Evolutionary conservation across 2,329 filamentous ascomycete genomes (phyloP).

Genomic region (Fusarium sarcochroum): DNA sequence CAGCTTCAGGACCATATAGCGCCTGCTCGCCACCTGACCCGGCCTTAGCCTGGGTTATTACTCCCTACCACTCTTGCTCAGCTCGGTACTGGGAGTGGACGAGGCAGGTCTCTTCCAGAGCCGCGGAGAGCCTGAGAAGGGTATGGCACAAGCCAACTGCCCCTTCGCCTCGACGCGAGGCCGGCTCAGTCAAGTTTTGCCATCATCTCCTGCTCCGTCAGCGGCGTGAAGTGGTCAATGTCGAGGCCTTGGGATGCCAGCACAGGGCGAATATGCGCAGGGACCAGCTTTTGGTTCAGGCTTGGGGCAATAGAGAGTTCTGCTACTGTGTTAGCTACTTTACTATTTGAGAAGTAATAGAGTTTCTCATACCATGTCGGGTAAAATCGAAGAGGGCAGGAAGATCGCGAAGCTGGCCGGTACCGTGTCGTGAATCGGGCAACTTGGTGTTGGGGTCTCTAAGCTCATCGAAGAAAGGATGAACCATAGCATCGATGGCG

Average conservation of each 20-base stretch:
- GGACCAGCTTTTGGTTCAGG: conserved; percentile 90
- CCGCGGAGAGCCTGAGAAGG: conserved; percentile 49
- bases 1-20: conserved; percentile 50
- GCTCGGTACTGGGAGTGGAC: conserved; percentile 50
- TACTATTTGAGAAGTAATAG: background rate
- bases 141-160: conserved; percentile 53
- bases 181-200: conserved; percentile 89
- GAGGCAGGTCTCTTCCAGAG: conserved; percentile 50
- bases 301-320: conserved; percentile 96
- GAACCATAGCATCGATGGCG: conserved; percentile 96
- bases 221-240: conserved; percentile 91
- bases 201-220: conserved; percentile 97
- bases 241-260: conserved; percentile 86
- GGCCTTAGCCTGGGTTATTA: conserved; percentile 49
- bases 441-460: conserved; percentile 91
- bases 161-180: conserved; percentile 46
- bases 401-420: conserved; percentile 83
- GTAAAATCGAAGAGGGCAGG: conserved; percentile 94
- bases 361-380: conserved; percentile 80
- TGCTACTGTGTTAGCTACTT: conserved; percentile 55
- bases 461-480: conserved; percentile 98
- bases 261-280: conserved; percentile 81
- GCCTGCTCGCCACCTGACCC: conserved; percentile 48
- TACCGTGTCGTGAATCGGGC: conserved; percentile 93
- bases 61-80: conserved; percentile 49